phyloP scores from a whole-genome alignment of 257 asterid species.

The Gardenia jasminoides region DNA sequence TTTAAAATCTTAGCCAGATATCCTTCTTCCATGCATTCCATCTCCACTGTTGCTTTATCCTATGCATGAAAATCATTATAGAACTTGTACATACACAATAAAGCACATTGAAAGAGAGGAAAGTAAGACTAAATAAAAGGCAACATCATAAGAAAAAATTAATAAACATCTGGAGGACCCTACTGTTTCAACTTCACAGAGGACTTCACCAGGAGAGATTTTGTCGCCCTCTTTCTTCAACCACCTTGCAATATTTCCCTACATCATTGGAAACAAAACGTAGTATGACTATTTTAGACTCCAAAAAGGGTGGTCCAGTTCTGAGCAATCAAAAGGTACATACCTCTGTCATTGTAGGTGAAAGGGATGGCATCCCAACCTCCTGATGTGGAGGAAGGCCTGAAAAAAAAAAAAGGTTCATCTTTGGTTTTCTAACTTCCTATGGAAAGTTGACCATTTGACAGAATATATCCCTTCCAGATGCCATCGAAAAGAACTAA shows the following conservation, averaged over 20 bases:
- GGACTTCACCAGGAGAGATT: constrained; percentile 93
- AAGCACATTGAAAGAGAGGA: not conserved
- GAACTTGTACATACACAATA: not conserved
- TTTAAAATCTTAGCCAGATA: constrained; percentile 86
- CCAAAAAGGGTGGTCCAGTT: constrained; percentile 9
- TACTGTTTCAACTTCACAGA: constrained; percentile 99
- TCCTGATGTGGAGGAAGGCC: constrained; percentile 96
- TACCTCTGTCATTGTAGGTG: constrained; percentile 99
- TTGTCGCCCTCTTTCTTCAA: constrained; percentile 98
- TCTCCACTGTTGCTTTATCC: constrained; percentile 99
- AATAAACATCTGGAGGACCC: constrained; percentile 28
- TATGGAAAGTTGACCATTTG: not conserved
- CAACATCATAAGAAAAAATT: constrained; percentile 12
- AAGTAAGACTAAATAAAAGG: not conserved
- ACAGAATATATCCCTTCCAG: not conserved
- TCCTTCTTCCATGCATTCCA: constrained; percentile 99
- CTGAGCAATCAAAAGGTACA: constrained; percentile 21
- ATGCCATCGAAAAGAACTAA: not conserved
- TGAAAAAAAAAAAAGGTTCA: constrained; percentile 24
- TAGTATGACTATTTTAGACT: constrained; percentile 18
- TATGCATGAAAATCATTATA: constrained; percentile 19
- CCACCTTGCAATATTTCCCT: constrained; percentile 99
- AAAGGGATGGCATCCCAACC: constrained; percentile 99
- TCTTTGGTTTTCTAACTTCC: not conserved
- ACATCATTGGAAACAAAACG: constrained; percentile 25